Evolutionary conservation across 2,329 filamentous ascomycete species (phyloP), one percentile per base, ranked within the genome.

Genomic region (Trichophyton mentagrophytes): DNA sequence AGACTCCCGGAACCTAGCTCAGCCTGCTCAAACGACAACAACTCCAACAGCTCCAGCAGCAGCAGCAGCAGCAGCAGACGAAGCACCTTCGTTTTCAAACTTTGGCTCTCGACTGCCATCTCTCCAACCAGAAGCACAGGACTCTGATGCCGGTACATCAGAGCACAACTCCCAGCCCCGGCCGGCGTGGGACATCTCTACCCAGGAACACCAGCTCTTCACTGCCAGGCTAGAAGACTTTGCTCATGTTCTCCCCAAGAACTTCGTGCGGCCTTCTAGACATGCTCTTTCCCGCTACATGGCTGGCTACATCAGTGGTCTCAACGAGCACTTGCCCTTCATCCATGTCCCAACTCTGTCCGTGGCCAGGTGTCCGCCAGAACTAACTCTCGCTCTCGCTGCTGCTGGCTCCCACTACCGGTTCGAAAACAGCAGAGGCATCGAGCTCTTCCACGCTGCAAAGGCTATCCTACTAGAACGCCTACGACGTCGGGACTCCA

Each of bases 361-460:
- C 11, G 72, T 77, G 11, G 73, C 75, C 22, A 72, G 69, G 53
- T 75, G 69, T 60, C 75, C 76, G 9, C 74, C 77, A 1, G 79
- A 81, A 66, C 70, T 82, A 9, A 71, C 79, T 1, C 71, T 82
- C 1, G 77, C 78, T 9, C 72, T 81, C 61, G 78, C 79, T 36
- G 79, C 80, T 15, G 76, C 78, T 6, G 76, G 76, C 3, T 77
- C 76, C 40, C 76, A 78, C 64, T 78, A 78, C 63, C 70, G 76
- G 42, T 78, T 78, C 63, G 76, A 78, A 66, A 77, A 77, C 61
- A 75, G 69, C 61, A 72, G 78, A 57, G 80, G 79, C 0, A 80
- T 83, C 42, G 77, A 82, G 51, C 73, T 84, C 2, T 84, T 83
- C 66, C 79, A 81, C 67, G 79, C 80, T 11, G 79, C 80, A 9